Evolutionary conservation across 2,329 filamentous ascomycete species (phyloP).

Genomic region (Epichloe baconii): DNA sequence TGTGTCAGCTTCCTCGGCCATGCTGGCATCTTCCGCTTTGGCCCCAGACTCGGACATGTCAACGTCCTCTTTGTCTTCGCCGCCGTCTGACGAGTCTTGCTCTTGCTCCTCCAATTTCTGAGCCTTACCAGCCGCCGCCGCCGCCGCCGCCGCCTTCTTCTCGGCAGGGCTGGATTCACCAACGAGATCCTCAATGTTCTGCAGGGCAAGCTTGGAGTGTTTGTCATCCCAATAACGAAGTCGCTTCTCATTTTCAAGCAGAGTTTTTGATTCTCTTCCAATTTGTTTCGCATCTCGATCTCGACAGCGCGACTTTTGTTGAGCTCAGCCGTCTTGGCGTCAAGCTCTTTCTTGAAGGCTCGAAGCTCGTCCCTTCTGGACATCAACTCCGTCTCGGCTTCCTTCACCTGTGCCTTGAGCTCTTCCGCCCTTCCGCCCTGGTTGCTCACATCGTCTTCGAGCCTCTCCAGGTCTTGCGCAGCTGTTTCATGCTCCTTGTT

Average conservation of each 20-base stretch:
- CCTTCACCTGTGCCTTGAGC: constrained; percentile 60
- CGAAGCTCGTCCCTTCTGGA: constrained; percentile 71
- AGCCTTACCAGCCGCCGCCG: constrained; percentile 11
- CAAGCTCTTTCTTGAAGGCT: constrained; percentile 69
- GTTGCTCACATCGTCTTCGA: constrained; percentile 65
- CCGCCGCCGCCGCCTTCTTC: constrained; percentile 8
- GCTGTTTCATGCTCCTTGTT: constrained; percentile 66
- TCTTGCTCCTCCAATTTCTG: constrained; percentile 15
- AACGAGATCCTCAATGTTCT: constrained; percentile 62
- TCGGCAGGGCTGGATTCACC: constrained; percentile 20
- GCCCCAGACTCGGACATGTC: constrained; percentile 21
- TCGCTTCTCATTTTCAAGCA: constrained; percentile 75
- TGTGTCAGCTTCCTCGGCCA: constrained; percentile 8
- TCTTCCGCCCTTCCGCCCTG: constrained; percentile 66
- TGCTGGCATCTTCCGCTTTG: constrained; percentile 14
- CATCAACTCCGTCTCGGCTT: constrained; percentile 66
- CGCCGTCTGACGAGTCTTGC: constrained; percentile 3
- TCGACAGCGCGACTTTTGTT: constrained; percentile 82
- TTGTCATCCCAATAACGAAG: constrained; percentile 84
- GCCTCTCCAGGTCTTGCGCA: constrained; percentile 57
- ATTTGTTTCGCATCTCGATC: constrained; percentile 97
- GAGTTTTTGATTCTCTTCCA: constrained; percentile 84
- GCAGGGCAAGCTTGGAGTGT: constrained; percentile 66
- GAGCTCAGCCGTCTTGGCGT: constrained; percentile 72
- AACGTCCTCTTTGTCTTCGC: constrained; percentile 18